Evolutionary conservation across 768 basidiomycete genomes (phyloP), one percentile per base, ranked within the genome.

Genomic region (Austroboletus festivus): DNA sequence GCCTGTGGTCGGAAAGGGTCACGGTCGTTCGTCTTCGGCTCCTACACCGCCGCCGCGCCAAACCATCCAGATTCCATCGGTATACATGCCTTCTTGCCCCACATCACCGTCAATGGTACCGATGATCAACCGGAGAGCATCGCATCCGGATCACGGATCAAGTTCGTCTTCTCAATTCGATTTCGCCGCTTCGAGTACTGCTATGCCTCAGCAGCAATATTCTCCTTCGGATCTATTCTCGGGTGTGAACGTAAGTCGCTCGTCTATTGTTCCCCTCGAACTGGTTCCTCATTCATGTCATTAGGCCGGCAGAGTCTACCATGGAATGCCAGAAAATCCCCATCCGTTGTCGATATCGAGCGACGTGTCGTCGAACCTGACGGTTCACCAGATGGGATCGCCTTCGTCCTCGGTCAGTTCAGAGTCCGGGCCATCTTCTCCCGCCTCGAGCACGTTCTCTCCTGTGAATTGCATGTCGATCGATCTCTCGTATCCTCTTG

Each of bases 31-130:
- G 18, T 63, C 68, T 24, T 80, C 76, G 46, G 84, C 76, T 9
- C 86, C 87, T 5, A 85, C 84, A 10, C 85, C 85, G 4, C 73
- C 76, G 0, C 82, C 81, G 3, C 80, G 78, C 55, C 85, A 87
- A 67, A 74, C 77, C 1, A 86, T 89, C 59, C 80, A 79, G 62
- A 73, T 88, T 35, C 86, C 86, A 20, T 79, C 76, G 53, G 76
- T 89, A 6, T 71, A 67, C 68, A 73, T 73, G 74, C 80, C 82
- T 5, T 83, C 83, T 13, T 83, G 79, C 62, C 83, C 83, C 9
- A 74, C 79, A 10, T 84, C 84, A 28, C 83, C 82, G 12, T 78
- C 80, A 12, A 58, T 65, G 56, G 42, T 71, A 15, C 69, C 75
- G 30, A 78, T 84, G 72, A 83, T 83, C 71, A 78, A 75, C 57